These are phyloP conservation scores for Allantophomopsis lycopodina DNA, from an alignment of 2,329 filamentous ascomycete species.

Conservation along the genomic window DNA sequence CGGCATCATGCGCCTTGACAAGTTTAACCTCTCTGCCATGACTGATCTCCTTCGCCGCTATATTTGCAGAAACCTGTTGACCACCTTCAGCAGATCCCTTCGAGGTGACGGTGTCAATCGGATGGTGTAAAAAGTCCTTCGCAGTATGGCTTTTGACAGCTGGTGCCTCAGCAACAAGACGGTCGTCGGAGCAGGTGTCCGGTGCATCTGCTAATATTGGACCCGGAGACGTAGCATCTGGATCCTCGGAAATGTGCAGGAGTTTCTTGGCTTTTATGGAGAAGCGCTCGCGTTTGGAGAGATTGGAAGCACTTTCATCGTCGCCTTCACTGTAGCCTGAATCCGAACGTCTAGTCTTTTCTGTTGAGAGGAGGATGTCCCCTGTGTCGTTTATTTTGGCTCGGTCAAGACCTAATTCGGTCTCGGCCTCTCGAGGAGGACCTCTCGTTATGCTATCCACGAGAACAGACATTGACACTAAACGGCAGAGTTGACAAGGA, in stretches of 20 bases:
- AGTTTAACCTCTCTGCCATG: slow-evolving; percentile 20
- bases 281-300: neutral
- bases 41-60: slow-evolving; percentile 11
- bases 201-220: neutral
- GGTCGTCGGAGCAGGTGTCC: neutral
- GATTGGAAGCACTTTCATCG: neutral
- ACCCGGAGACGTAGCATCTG: neutral
- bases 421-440: too few relatives aligned
- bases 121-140: neutral
- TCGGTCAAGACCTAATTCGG: neutral
- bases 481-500: too few relatives aligned
- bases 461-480: too few relatives aligned
- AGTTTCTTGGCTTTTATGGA: neutral
- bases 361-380: too few relatives aligned
- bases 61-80: neutral
- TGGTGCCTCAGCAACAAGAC: neutral
- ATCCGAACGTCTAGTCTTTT: neutral
- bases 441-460: too few relatives aligned
- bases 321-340: neutral
- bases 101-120: neutral
- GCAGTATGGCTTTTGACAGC: neutral
- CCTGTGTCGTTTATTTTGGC: neutral
- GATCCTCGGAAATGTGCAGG: neutral
- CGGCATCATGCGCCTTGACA: slow-evolving; percentile 13
- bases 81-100: neutral